Percentiles rank a stretch among this genome's conserved stretches.
Conservation (phyloP, 2,329 filamentous ascomycete genomes). For the Zasmidium angulare region DNA sequence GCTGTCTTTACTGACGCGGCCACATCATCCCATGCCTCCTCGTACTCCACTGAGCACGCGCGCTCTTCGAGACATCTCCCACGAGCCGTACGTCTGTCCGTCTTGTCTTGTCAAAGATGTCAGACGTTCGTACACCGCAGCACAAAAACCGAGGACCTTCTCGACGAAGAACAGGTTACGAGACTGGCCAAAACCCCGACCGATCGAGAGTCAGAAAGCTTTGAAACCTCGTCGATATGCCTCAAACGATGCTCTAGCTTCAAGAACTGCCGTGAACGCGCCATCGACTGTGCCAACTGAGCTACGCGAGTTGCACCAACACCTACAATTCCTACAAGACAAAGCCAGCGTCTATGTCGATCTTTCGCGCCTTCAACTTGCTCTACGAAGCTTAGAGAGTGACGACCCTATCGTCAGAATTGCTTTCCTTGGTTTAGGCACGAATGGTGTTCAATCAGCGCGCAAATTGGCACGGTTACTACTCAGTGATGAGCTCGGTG, state of each 20-base stretch:
- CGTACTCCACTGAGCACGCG: slow-evolving; percentile 11
- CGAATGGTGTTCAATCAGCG: slow-evolving; percentile 49
- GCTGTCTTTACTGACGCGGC: too few species aligned
- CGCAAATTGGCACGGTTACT: slow-evolving; percentile 66
- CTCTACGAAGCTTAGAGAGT: slow-evolving; percentile 62
- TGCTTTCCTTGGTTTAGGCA: slow-evolving; percentile 47
- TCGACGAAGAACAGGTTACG: background rate
- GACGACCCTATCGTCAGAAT: slow-evolving; percentile 55
- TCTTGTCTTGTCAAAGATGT: slow-evolving; percentile 19
- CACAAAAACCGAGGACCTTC: background rate
- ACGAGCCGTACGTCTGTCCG: slow-evolving; percentile 24
- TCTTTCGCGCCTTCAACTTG: slow-evolving; percentile 69
- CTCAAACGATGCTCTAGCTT: slow-evolving; percentile 44
- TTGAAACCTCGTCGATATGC: slow-evolving; percentile 10
- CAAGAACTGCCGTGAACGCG: slow-evolving; percentile 55
- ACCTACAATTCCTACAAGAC: slow-evolving; percentile 61
- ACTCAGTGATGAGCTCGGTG: slow-evolving; percentile 46
- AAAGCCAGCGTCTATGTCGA: slow-evolving; percentile 63
- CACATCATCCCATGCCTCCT: slow-evolving; percentile 16
- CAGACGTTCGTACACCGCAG: too few species aligned
- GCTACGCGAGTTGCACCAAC: slow-evolving; percentile 58
- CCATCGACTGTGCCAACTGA: slow-evolving; percentile 53
- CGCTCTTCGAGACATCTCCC: slow-evolving; percentile 2
- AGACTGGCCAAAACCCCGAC: background rate
- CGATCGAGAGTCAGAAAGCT: background rate